Conservation (phyloP, 441 rosid species). For the Rhodomyrtus psidioides region DNA sequence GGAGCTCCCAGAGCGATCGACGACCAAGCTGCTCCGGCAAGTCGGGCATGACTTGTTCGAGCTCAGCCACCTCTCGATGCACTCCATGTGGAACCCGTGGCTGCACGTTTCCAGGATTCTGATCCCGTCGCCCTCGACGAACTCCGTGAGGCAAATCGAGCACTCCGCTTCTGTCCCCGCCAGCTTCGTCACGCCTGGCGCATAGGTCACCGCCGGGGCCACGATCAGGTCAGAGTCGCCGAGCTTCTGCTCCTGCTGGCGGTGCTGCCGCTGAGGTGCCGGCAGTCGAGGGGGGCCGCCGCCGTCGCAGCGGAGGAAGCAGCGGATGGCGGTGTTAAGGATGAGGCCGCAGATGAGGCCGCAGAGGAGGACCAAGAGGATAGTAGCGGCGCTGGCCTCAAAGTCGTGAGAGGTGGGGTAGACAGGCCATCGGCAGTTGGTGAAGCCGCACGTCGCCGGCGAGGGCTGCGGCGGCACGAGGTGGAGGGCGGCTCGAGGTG, state of each 20-base stretch:
- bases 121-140: conserved; percentile 59
- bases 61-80: conserved; percentile 58
- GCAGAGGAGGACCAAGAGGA: conserved; percentile 52
- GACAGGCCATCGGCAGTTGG: not conserved
- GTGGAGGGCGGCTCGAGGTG: not conserved
- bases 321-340: conserved; percentile 54
- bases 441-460: not conserved
- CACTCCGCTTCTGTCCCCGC: conserved; percentile 57
- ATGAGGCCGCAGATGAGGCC: conserved; percentile 53
- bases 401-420: conserved; percentile 39
- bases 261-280: conserved; percentile 10
- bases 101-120: conserved; percentile 54
- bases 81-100: conserved; percentile 68
- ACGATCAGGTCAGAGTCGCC: conserved; percentile 1
- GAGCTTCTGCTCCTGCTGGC: conserved; percentile 26
- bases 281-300: not conserved
- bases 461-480: not conserved
- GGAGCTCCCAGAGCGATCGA: conserved; percentile 8
- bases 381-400: conserved; percentile 37
- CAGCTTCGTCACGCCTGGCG: conserved; percentile 30
- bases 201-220: conserved; percentile 28
- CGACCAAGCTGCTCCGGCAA: conserved; percentile 50
- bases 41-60: conserved; percentile 67
- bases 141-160: conserved; percentile 74
- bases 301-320: conserved; percentile 27